Evolutionary conservation across 1,139 yeast species (phyloP), one percentile per base, ranked within the genome.

Genomic region (Nakaseomyces uthaithaninus): DNA sequence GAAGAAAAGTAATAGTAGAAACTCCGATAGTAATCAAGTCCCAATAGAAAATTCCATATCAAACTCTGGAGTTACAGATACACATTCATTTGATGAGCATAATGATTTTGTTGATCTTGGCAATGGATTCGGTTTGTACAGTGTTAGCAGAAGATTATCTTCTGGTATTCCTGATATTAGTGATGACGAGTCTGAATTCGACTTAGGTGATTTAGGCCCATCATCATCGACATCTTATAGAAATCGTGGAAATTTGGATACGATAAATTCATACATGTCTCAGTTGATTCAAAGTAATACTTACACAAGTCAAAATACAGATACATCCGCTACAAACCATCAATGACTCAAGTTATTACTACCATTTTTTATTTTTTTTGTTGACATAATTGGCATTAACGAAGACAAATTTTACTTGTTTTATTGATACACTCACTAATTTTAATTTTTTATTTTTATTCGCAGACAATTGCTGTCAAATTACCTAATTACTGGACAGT

Each of bases 61-160:
- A 17, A 18, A 28, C n/a, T 4, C 23, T 1, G 18, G 7, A 14
- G n/a, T 28, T 9, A 10, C 36, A 19, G 41, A 16, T 27, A 22
- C 17, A 30, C 33, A 17, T 27, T 27, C 20, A 6, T 33, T 24
- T 11, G 39, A 37, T 15, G 25, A 22, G 11, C 37, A 22, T 8
- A 48, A 45, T 17, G 48, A 49, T 22, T 49, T 49, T 37, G 51
- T 58, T 7, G 63, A 59, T 41, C 44, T 60, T 14, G 64, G 64
- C 10, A 57, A 60, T 38, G 64, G 64, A 0, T 45, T 60, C 24
- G 59, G 51, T 3, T 37, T 60, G 14, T 54, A 54, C 14, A 49
- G 60, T 3, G 49, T 54, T 40, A 48, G 45, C 22, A 47, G 59
- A 27, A 62, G 62, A 3, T 60, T 61, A 6, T 63, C 63, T 6